Conservation (phyloP, 2,329 filamentous ascomycete species). For the Fusarium sp. region DNA sequence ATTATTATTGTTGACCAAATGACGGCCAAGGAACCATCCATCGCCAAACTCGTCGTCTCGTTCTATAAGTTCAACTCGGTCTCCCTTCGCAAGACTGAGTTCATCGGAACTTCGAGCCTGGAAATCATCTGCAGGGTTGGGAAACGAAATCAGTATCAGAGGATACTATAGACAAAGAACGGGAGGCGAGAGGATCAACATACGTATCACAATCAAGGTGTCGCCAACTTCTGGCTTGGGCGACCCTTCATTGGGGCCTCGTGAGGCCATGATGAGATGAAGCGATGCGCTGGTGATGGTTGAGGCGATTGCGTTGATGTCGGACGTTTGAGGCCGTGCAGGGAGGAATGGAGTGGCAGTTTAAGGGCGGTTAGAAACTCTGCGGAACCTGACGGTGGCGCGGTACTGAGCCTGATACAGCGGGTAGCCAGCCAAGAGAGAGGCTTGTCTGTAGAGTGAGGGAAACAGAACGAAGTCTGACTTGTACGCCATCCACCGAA, state of each 20-base stretch:
- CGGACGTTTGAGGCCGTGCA: conserved; percentile 30
- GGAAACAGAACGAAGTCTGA: conserved; percentile 19
- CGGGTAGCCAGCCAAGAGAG: conserved; percentile 7
- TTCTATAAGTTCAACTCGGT: conserved; percentile 83
- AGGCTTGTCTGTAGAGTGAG: conserved; percentile 8
- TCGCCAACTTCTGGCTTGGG: conserved; percentile 69
- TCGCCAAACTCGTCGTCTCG: conserved; percentile 89
- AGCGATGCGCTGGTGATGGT: conserved; percentile 28
- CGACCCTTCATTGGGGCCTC: conserved; percentile 47
- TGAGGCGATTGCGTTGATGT: conserved; percentile 24
- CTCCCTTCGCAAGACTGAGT: conserved; percentile 84
- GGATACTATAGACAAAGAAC: conserved; percentile 6
- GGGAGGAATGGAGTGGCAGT: conserved; percentile 30
- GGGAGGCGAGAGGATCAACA: conserved; percentile 49
- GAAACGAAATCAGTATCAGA: conserved; percentile 20
- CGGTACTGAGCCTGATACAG: conserved; percentile 20
- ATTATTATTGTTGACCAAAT: conserved; percentile 75
- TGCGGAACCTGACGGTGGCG: conserved; percentile 31
- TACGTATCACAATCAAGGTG: conserved; percentile 75
- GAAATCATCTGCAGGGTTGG: conserved; percentile 77
- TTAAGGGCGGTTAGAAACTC: conserved; percentile 36
- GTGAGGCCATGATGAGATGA: conserved; percentile 53
- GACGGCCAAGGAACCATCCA: conserved; percentile 83
- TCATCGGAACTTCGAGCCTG: conserved; percentile 91
- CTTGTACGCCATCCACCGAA: conserved; percentile 35